A percentile compares a stretch with the other conserved stretches of the same genome.
phyloP scores from a whole-genome alignment of 1,284 basidiomycete species.

The Naganishia sp. region DNA sequence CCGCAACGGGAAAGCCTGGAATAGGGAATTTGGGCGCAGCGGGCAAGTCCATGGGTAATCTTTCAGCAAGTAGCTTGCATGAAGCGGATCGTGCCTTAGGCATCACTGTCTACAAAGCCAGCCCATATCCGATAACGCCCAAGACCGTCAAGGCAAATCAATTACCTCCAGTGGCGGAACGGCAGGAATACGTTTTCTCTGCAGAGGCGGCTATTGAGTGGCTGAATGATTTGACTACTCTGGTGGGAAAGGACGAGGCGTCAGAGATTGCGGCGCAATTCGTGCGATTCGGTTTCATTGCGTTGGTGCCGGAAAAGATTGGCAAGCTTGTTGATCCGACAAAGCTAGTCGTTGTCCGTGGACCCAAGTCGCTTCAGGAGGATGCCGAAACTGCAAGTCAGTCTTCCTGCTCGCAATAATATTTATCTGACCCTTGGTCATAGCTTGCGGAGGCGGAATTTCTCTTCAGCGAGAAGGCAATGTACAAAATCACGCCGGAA shows the following conservation, averaged over 20 bases:
- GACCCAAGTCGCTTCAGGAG: slow-evolving; percentile 19
- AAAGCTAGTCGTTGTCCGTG: slow-evolving; percentile 77
- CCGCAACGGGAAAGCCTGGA: slow-evolving; percentile 28
- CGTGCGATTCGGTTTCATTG: slow-evolving; percentile 88
- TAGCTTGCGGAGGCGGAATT: slow-evolving; percentile 84
- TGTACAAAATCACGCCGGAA: slow-evolving; percentile 91
- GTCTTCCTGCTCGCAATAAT: neutral
- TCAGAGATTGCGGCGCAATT: slow-evolving; percentile 97
- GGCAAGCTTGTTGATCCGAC: slow-evolving; percentile 79
- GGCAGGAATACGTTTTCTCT: slow-evolving; percentile 72
- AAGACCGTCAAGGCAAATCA: slow-evolving; percentile 38
- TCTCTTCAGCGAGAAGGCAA: slow-evolving; percentile 88
- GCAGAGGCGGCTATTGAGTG: slow-evolving; percentile 89
- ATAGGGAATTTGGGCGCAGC: slow-evolving; percentile 1
- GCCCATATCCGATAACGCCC: neutral
- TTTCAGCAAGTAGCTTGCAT: slow-evolving; percentile 35
- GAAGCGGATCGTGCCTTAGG: slow-evolving; percentile 57
- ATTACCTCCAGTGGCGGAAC: neutral
- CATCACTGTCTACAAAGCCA: slow-evolving; percentile 46
- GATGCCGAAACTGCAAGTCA: neutral
- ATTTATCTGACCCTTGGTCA: slow-evolving; percentile 21
- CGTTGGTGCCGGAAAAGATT: slow-evolving; percentile 64
- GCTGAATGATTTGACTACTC: slow-evolving; percentile 96
- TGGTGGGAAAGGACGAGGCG: slow-evolving; percentile 93
- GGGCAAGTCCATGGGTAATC: slow-evolving; percentile 4